Evolutionary conservation across 2,329 filamentous ascomycete species (phyloP), one percentile per base, ranked within the genome.

Genomic region (Verticillium dahliae): DNA sequence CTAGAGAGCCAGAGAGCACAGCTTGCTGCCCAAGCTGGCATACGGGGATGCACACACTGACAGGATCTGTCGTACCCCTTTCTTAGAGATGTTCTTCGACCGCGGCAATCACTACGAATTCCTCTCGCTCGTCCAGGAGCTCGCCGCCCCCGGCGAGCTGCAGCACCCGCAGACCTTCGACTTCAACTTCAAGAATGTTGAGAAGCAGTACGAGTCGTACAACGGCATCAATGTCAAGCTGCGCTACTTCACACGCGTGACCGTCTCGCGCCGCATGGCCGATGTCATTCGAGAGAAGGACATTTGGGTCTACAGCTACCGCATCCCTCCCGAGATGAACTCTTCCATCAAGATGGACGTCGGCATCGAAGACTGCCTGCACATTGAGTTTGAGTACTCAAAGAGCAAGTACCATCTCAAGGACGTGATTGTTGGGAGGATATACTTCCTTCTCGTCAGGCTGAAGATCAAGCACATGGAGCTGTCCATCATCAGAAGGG

Each of bases 391-490:
- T 70, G 95, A 99, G 78, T 99, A 99, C 80, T 96, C 91, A 77
- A 99, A 99, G 83, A 95, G 89, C 75, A 98, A 98, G 79, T 99
- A 99, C 78, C 95, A 99, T 72, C 85, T 99, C 63, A 99, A 99
- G 79, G 95, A 99, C 75, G 95, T 99, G 66, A 99, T 99, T 68
- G 95, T 99, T 61, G 95, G 95, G 62, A 86, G 96, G 68, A 99
- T 99, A 81, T 99, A 99, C 80, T 99, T 99, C 79, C 80, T 99
- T 68, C 85, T 99, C 57, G 95, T 99, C 65, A 88, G 95, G 71
- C 82, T 99, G 75, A 99, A 99, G 87, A 99, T 99, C 76, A 97
- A 98, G 79, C 95, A 99, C 77, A 99, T 99, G 95, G 95, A 99
- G 80, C 80, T 99, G 65, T 97, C 92, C 67, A 99, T 99, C 70